Evolutionary conservation across 2,329 filamentous ascomycete species (phyloP).

Genomic region (Ophiostoma tasmaniense): DNA sequence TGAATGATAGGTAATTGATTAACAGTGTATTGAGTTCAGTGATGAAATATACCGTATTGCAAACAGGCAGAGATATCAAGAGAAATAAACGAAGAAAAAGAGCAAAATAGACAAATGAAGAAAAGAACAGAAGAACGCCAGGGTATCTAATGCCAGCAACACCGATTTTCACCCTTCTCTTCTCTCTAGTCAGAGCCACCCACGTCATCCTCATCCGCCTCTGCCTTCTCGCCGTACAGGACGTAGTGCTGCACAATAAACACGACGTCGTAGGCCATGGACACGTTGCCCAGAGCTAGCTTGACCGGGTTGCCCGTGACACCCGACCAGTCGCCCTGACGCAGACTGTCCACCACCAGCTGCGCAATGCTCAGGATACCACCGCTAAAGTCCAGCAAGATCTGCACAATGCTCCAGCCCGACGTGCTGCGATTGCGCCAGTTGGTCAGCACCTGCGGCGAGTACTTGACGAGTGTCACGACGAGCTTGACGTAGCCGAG

Average conservation of each 20-base stretch:
- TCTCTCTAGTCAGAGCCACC: not conserved
- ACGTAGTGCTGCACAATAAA: constrained; percentile 88
- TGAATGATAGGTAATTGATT: not conserved
- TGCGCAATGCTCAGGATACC: constrained; percentile 76
- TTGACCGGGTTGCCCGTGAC: constrained; percentile 89
- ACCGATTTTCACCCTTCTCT: not conserved
- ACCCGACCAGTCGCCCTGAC: constrained; percentile 82
- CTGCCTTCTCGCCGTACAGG: constrained; percentile 45
- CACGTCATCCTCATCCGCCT: not conserved
- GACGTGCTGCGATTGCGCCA: constrained; percentile 74
- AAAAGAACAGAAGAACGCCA: not conserved
- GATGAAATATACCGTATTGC: not conserved
- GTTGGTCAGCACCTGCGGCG: constrained; percentile 77
- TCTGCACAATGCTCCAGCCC: constrained; percentile 81
- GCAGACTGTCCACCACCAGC: constrained; percentile 72
- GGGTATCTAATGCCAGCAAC: not conserved
- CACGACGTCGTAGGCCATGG: constrained; percentile 74
- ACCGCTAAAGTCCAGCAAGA: constrained; percentile 74
- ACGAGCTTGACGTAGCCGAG: constrained; percentile 83
- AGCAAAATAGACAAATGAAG: not conserved
- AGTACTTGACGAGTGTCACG: constrained; percentile 85
- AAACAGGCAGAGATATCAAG: not conserved
- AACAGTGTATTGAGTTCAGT: not conserved
- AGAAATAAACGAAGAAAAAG: not conserved
- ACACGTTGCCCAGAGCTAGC: constrained; percentile 75